Percentiles rank a stretch among this genome's conserved stretches.
Conservation (phyloP, 345 rosid species). For the Corchorus olitorius region DNA sequence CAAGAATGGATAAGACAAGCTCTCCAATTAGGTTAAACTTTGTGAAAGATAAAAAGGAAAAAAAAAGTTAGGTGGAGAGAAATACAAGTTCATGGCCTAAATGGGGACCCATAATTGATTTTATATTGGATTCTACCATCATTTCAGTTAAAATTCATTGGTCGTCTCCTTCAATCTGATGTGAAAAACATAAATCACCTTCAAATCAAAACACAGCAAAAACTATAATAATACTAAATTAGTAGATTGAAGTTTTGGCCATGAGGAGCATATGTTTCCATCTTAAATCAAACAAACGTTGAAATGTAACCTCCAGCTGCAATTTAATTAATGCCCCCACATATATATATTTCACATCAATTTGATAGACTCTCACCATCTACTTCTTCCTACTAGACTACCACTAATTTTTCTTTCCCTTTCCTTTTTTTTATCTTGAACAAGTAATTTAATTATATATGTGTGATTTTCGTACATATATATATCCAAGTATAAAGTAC, state of each 20-base stretch:
- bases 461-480: too few relatives aligned
- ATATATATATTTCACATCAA: not conserved
- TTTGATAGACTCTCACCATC: constrained; percentile 19
- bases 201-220: not conserved
- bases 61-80: constrained; percentile 28
- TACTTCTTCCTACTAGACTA: not conserved
- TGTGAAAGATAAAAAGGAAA: not conserved
- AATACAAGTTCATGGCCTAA: constrained; percentile 20
- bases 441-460: not conserved
- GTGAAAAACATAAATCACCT: not conserved
- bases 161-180: not conserved
- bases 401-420: not conserved
- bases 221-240: not conserved
- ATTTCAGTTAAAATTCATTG: constrained; percentile 17
- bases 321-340: not conserved
- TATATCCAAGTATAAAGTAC: not conserved
- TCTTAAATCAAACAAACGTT: not conserved
- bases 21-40: constrained; percentile 21
- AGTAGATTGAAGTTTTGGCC: not conserved
- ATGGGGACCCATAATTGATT: constrained; percentile 25
- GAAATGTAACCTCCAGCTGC: not conserved
- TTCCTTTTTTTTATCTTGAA: not conserved
- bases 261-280: not conserved
- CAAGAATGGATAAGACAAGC: constrained; percentile 22
- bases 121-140: constrained; percentile 21